Evolutionary conservation across 2,329 filamentous ascomycete species (phyloP).

Genomic region (Trichophyton schoenleinii): DNA sequence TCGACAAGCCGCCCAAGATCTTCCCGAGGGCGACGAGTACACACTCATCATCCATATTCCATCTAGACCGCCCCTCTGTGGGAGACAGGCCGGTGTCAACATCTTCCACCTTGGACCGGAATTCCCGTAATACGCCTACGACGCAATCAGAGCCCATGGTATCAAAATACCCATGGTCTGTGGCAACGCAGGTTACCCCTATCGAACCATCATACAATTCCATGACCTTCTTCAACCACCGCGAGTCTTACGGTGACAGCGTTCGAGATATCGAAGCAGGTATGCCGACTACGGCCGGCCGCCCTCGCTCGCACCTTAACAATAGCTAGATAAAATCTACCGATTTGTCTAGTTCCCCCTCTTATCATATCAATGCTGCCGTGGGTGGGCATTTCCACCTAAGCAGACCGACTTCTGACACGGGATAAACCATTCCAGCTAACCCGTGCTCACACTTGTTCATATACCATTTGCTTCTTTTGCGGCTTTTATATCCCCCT

Average conservation of each 20-base stretch:
- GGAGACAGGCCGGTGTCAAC: neutral
- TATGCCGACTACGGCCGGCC: slow-evolving; percentile 9
- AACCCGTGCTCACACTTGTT: neutral
- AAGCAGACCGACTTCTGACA: neutral
- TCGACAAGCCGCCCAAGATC: slow-evolving; percentile 5
- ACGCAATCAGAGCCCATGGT: neutral
- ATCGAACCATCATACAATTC: slow-evolving; percentile 8
- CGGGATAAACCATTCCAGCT: neutral
- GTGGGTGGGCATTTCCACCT: no score
- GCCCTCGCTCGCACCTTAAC: neutral
- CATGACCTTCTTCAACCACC: neutral
- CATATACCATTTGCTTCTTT: neutral
- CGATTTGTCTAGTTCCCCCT: neutral
- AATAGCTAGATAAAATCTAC: neutral
- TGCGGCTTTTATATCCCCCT: neutral
- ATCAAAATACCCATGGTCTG: slow-evolving; percentile 13
- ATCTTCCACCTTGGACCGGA: neutral
- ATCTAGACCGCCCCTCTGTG: neutral
- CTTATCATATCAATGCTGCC: neutral
- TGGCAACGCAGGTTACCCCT: slow-evolving; percentile 9
- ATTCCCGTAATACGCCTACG: neutral
- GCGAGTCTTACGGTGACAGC: slow-evolving; percentile 3
- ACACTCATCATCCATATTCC: neutral
- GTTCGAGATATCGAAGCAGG: slow-evolving; percentile 7
- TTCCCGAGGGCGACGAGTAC: slow-evolving; percentile 6